Evolutionary conservation across 1,284 basidiomycete genomes (phyloP), one percentile per base, ranked within the genome.

Genomic region (Cutaneotrichosporon sp.): DNA sequence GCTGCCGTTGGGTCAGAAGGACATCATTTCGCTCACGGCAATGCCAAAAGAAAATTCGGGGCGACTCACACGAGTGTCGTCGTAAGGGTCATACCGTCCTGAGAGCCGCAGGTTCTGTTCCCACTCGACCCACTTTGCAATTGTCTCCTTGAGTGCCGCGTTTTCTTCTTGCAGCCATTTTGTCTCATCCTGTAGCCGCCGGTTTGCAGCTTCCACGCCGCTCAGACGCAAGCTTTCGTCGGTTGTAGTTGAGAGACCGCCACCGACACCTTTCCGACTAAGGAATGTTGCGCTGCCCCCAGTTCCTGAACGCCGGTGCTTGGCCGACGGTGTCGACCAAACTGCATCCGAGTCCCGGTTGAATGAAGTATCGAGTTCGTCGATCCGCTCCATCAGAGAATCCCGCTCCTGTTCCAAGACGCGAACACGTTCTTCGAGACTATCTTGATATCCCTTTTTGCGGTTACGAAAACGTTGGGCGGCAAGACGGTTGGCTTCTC

Each of bases 391-490:
- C 1, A 60, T 37, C 10, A 72, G 53, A 0, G 46, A 47, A 3
- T 63, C 64, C 14, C 63, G 65, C 27, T 68, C 68, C 11, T 63
- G 62, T 34, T 73, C 68, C 8, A 73, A 52, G 3, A 50, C 47
- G 8, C 62, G 52, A 2, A 73, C 62, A 16, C 63, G 60, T 20
- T 68, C 69, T 38, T 73, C 69, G 11, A 73, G 42, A 25, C 63
- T 66, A 39, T 73, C 71, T 38, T 71, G 71, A 46, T 73, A 71
- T 0, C 68, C 65, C 51, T 73, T 73, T 44, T 73, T 71, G 32
- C 69, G 47, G 25, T 64, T 70, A 11, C 71, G 54, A 49, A 73
- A 73, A 2, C 71, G 61, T 47, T 73, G 71, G 2, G 71, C 71
- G 1, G 71, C 71, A 11, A 73, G 50, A 3, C 71, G 62, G 49